Percentiles rank a stretch among this genome's conserved stretches.
Conservation (phyloP, 805 yeast genomes). For the Wickerhamiella australiensis region DNA sequence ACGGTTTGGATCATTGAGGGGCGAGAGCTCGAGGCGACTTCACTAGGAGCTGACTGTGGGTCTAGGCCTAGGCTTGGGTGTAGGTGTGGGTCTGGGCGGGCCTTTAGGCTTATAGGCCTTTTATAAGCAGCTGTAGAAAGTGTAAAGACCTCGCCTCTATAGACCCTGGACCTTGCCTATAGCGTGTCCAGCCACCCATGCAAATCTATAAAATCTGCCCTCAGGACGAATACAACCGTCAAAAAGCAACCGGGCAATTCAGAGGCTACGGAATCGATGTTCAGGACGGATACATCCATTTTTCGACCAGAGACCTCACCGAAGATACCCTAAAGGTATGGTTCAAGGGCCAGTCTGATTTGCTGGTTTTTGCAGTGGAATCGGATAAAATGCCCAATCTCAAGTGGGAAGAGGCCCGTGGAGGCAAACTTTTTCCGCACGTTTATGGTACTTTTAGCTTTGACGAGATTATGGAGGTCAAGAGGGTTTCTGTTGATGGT, state of each 20-base stretch:
- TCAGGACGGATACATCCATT: constrained; percentile 8
- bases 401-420: constrained; percentile 11
- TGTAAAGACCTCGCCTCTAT: too few relatives aligned
- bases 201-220: constrained; percentile 10
- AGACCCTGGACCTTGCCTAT: too few relatives aligned
- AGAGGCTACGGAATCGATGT: constrained; percentile 5
- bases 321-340: constrained; percentile 5
- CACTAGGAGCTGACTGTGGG: not conserved
- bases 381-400: constrained; percentile 5
- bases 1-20: not conserved
- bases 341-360: constrained; percentile 7
- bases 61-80: too few relatives aligned
- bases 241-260: constrained; percentile 2
- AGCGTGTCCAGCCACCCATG: too few relatives aligned
- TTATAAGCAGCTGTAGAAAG: too few relatives aligned
- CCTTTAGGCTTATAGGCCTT: too few relatives aligned
- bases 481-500: not conserved
- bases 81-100: too few relatives aligned
- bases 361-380: constrained; percentile 5
- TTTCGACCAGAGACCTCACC: not conserved
- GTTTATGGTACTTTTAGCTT: constrained; percentile 3
- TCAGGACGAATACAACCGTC: constrained; percentile 4
- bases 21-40: too few relatives aligned
- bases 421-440: constrained; percentile 9
- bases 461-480: not conserved